Evolutionary conservation across 2,329 filamentous ascomycete species (phyloP).

Genomic region (Talaromyces piceae): DNA sequence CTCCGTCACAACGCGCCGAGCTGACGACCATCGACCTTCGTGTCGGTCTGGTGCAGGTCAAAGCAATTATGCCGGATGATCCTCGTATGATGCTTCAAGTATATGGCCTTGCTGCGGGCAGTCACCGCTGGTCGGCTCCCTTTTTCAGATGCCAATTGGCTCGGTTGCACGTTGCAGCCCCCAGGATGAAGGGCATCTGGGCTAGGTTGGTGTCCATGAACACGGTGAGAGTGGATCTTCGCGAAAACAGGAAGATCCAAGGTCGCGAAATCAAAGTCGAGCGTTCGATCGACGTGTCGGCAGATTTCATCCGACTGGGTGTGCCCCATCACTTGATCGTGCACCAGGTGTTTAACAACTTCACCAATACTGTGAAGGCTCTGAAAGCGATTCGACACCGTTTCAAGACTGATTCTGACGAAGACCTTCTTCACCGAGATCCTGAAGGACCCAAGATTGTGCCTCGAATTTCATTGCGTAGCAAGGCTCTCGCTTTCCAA

Average conservation of each 20-base stretch:
- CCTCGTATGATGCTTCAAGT: conserved; percentile 88
- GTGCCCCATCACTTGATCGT: conserved; percentile 88
- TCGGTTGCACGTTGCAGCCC: conserved; percentile 80
- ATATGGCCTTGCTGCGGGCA: conserved; percentile 72
- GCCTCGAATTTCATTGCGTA: conserved; percentile 75
- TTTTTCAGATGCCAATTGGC: conserved; percentile 70
- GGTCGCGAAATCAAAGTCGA: conserved; percentile 59
- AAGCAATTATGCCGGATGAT: conserved; percentile 79
- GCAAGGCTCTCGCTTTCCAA: conserved; percentile 78
- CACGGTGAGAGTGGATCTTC: conserved; percentile 68
- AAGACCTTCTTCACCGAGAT: conserved; percentile 78
- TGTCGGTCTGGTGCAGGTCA: conserved; percentile 74
- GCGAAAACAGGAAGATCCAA: conserved; percentile 65
- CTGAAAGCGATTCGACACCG: conserved; percentile 86
- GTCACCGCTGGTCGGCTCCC: conserved; percentile 79
- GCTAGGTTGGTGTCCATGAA: conserved; percentile 80
- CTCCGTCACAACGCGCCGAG: conserved; percentile 43
- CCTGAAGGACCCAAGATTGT: conserved; percentile 81
- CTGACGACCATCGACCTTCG: conserved; percentile 76
- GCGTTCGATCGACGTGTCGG: conserved; percentile 72
- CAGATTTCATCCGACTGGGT: conserved; percentile 78
- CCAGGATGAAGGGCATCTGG: conserved; percentile 77
- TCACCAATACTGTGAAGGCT: conserved; percentile 80
- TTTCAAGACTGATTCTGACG: conserved; percentile 78
- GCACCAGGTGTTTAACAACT: conserved; percentile 86